A percentile compares a stretch with the other conserved stretches of the same genome.
These are phyloP conservation scores for Agrocybe pediades DNA, from an alignment of 768 basidiomycete species.

Conservation along the genomic window DNA sequence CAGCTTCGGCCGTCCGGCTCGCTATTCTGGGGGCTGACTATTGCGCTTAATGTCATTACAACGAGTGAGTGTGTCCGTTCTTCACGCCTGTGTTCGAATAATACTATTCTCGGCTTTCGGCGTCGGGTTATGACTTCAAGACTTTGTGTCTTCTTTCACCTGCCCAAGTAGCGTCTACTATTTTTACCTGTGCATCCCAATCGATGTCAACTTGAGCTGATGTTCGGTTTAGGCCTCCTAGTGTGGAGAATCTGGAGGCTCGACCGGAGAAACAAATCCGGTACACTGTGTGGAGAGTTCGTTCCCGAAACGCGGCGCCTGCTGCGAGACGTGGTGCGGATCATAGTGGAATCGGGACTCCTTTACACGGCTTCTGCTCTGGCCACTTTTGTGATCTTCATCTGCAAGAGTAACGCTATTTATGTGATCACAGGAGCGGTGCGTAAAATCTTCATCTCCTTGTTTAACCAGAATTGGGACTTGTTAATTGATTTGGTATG, in stretches of 20 bases:
- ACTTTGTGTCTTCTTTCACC: no score
- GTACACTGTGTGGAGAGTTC: neutral
- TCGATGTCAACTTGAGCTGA: no score
- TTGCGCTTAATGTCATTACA: slow-evolving; percentile 16
- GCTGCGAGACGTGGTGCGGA: neutral
- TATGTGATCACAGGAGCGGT: neutral
- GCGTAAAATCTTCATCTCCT: neutral
- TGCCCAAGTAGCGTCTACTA: no score
- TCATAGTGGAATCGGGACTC: slow-evolving; percentile 4
- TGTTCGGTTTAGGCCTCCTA: neutral
- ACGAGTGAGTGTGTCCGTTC: slow-evolving; percentile 1
- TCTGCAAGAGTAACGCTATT: neutral
- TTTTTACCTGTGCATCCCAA: no score
- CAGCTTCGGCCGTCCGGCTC: slow-evolving; percentile 11
- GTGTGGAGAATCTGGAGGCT: neutral
- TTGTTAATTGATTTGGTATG: no score
- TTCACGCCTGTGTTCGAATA: no score
- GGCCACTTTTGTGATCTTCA: neutral
- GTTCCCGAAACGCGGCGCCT: neutral
- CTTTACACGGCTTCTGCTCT: neutral
- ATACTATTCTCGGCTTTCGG: neutral
- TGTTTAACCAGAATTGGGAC: neutral
- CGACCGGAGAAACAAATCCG: neutral
- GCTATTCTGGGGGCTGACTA: slow-evolving; percentile 18
- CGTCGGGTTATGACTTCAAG: no score